Conservation (phyloP, 257 asterid genomes). For the Scutellaria barbata region DNA sequence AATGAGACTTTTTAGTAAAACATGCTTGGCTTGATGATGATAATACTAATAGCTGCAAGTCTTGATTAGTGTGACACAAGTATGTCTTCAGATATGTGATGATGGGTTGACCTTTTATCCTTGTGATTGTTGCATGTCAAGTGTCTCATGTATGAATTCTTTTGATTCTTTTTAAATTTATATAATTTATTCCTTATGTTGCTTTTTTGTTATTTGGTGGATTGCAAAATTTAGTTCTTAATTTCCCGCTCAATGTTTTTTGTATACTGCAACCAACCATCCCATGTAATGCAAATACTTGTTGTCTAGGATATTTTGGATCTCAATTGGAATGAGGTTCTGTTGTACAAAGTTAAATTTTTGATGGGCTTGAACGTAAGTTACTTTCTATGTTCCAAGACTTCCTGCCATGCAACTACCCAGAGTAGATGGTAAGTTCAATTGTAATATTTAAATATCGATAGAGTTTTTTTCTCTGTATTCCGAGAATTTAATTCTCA, state of each 20-base stretch:
- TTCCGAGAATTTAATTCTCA: no score
- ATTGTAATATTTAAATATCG: no score
- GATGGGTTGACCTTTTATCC: neutral
- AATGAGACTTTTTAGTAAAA: neutral
- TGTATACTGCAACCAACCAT: no score
- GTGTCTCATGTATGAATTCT: constrained; percentile 17
- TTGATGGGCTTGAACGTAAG: no score
- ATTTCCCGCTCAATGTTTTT: constrained; percentile 21
- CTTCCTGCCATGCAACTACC: constrained; percentile 61
- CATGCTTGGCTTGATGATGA: constrained; percentile 29
- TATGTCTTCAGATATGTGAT: neutral
- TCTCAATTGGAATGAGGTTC: constrained; percentile 55
- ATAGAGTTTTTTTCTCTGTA: no score
- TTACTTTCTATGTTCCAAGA: constrained; percentile 66
- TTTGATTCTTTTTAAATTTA: neutral
- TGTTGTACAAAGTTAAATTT: constrained; percentile 58
- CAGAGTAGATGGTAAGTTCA: constrained; percentile 79
- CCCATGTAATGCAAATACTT: constrained; percentile 39
- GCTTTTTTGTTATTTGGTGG: constrained; percentile 13
- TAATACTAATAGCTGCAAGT: constrained; percentile 4
- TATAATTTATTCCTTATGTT: constrained; percentile 1
- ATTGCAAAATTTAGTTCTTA: constrained; percentile 27
- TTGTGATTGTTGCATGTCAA: constrained; percentile 14
- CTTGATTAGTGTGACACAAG: constrained; percentile 9
- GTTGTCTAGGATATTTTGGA: constrained; percentile 63